Conservation (phyloP, 495 filamentous ascomycete genomes). For the Daldinia caldariorum region DNA sequence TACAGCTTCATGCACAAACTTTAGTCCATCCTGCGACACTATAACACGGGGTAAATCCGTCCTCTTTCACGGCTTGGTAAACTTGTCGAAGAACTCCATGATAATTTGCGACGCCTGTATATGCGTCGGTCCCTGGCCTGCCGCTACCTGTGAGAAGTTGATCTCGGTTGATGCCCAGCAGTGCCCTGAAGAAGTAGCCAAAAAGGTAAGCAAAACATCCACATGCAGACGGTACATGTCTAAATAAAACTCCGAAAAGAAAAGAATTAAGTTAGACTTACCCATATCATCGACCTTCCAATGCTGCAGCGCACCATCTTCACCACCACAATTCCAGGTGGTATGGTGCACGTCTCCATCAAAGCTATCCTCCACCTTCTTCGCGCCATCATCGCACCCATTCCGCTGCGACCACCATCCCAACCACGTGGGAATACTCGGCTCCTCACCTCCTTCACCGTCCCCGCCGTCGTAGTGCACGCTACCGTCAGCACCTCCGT, state of each 20-base stretch:
- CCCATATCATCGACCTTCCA: slow-evolving; percentile 58
- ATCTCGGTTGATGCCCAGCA: slow-evolving; percentile 51
- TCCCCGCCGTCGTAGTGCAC: slow-evolving; percentile 51
- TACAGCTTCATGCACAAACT: not conserved
- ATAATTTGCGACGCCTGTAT: slow-evolving; percentile 49
- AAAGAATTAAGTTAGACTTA: slow-evolving; percentile 6
- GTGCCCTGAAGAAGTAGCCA: slow-evolving; percentile 35
- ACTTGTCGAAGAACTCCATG: slow-evolving; percentile 48
- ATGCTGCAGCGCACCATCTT: slow-evolving; percentile 55
- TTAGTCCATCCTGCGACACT: not conserved
- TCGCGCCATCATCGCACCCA: slow-evolving; percentile 39
- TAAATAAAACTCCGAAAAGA: not conserved
- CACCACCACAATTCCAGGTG: slow-evolving; percentile 52
- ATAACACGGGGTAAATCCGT: not conserved
- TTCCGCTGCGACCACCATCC: slow-evolving; percentile 52
- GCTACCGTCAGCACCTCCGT: slow-evolving; percentile 55
- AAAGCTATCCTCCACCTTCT: slow-evolving; percentile 45
- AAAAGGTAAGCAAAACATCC: slow-evolving; percentile 18
- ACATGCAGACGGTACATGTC: not conserved
- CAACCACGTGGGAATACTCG: slow-evolving; percentile 50
- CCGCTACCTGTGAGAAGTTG: slow-evolving; percentile 49
- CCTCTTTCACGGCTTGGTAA: slow-evolving; percentile 39
- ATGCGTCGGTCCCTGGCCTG: slow-evolving; percentile 44
- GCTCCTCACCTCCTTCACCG: slow-evolving; percentile 51
- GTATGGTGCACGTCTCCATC: slow-evolving; percentile 47